Conservation (phyloP, 257 asterid species). For the Solanum sejunctum region DNA sequence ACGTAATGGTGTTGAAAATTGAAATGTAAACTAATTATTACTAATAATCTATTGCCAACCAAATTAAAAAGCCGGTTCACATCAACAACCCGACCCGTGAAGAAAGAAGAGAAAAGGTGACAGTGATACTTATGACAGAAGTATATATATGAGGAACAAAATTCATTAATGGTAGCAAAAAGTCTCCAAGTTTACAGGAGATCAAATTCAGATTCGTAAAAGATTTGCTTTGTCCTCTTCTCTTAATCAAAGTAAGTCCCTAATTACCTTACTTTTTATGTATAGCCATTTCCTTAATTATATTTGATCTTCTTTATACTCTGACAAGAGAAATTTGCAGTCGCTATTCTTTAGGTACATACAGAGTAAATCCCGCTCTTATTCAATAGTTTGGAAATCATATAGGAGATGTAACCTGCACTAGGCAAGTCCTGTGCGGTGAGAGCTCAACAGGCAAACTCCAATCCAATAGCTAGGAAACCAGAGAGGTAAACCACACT, state of each 20-base stretch:
- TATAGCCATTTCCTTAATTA: not conserved
- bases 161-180: slow-evolving; percentile 1
- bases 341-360: rapidly evolving
- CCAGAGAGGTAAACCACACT: no score
- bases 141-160: not conserved
- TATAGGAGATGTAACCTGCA: no score
- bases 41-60: slow-evolving; percentile 11
- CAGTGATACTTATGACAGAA: not conserved
- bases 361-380: no score
- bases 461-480: no score
- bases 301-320: not conserved
- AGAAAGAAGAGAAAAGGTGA: slow-evolving; percentile 7
- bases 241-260: not conserved
- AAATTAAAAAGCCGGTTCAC: slow-evolving; percentile 36
- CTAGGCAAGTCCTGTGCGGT: no score
- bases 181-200: slow-evolving; percentile 6
- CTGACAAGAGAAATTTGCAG: no score
- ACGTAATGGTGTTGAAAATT: slow-evolving; percentile 12
- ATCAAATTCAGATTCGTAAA: slow-evolving; percentile 1
- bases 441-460: no score
- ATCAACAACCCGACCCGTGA: slow-evolving; percentile 18
- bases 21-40: not conserved
- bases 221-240: slow-evolving; percentile 9
- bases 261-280: not conserved
- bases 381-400: no score